phyloP scores from a whole-genome alignment of 441 rosid genomes.

The Hura crepitans region DNA sequence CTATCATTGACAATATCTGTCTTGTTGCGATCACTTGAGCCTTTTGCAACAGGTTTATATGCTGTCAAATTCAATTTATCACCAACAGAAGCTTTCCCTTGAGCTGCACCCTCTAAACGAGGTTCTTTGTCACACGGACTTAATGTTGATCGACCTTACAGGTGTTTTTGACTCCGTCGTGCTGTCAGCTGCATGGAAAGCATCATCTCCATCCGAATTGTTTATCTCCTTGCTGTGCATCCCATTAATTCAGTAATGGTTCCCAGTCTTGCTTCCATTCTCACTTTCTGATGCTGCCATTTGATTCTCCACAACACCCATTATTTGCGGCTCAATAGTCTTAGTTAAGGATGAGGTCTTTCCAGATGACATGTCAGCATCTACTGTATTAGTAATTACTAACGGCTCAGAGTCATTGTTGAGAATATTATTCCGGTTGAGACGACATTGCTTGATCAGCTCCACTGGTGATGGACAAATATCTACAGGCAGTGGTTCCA shows the following conservation, averaged over 20 bases:
- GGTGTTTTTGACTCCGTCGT: constrained; percentile 12
- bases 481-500: constrained; percentile 9
- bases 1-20: constrained; percentile 3
- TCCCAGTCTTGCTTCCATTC: constrained; percentile 14
- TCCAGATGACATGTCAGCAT: constrained; percentile 7
- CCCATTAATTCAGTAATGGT: constrained; percentile 6
- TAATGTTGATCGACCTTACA: not conserved
- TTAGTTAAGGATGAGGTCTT: not conserved
- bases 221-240: not conserved
- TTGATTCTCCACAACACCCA: constrained; percentile 14
- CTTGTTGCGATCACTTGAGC: constrained; percentile 3
- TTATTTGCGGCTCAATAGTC: constrained; percentile 20
- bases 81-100: constrained; percentile 17
- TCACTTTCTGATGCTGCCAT: constrained; percentile 14
- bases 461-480: constrained; percentile 14
- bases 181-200: constrained; percentile 6
- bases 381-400: constrained; percentile 11
- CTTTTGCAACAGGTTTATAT: constrained; percentile 15
- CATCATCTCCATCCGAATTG: constrained; percentile 10
- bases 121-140: constrained; percentile 9
- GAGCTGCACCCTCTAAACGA: constrained; percentile 16
- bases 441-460: constrained; percentile 7
- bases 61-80: not conserved
- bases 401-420: constrained; percentile 21
- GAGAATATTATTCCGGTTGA: constrained; percentile 11